Base-by-base conservation (phyloP, 331 rosid genomes). In the Stylosanthes scabra region DNA sequence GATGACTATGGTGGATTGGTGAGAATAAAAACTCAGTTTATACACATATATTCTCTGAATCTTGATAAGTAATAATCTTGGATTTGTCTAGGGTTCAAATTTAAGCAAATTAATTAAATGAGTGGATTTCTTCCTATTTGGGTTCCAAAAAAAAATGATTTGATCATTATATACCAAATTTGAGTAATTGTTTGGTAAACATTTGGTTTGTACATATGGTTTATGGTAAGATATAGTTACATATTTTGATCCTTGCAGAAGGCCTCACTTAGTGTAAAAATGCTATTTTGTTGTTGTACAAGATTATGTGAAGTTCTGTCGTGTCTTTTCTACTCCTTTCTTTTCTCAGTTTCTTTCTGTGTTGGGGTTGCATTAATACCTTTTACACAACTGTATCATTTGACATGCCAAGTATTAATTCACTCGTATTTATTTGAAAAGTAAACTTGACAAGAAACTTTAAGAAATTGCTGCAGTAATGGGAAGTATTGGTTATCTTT, bases 1-100 rank as follows among this genome's bases (percentile, higher is more conserved):
- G 99, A 95, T 86, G 99, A 95, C 84, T 95, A 92, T 76, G 87
- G 92, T 87, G 99, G 99, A 78, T 85, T 95, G 97, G 99, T 95
- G 84, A 91, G 97, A 77, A 75, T 81, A 15, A 41, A 76, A 68
- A 59, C 81, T 70, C 50, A 27, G 37, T 56, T 67, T 72, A 63
- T 75, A 67, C 57, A 34, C 39, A 34, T 34, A 34, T 34, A 34
- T 34, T 69, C 50, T 57, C 58, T 37, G 39, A 68, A 62, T 60
- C 44, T 72, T 8, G 54, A 66, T 57, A 67, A 76, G 10, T 57
- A 44, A 13, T 68, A 49, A 77, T 68, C 57, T 55, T 40, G 6
- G 39, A 61, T 67, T 60, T 72, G 20, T 42, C 75, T 20, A 52
- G 50, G 56, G 72, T 74, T 76, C 31, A 59, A 71, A 60, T 76